Percentiles rank a stretch among this genome's conserved stretches.
phyloP scores from a whole-genome alignment of 2,329 filamentous ascomycete genomes.

The Lachnellula suecica region DNA sequence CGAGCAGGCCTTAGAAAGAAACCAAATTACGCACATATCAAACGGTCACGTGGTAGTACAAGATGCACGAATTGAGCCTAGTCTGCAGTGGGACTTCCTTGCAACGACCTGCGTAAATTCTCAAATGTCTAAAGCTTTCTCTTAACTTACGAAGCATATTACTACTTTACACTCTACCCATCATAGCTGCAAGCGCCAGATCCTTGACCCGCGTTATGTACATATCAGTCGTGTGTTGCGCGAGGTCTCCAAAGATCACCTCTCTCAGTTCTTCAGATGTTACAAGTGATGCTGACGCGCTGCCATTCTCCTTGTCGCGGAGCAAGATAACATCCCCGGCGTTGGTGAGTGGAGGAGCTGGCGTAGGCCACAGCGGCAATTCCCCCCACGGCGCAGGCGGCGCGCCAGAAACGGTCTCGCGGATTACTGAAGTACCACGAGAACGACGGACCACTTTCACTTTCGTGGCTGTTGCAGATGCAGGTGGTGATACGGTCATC shows the following conservation, averaged over 20 bases:
- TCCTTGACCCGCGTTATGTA: background rate
- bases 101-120: no score
- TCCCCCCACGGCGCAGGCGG: slow-evolving; percentile 5
- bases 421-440: background rate
- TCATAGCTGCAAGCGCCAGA: background rate
- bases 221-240: background rate
- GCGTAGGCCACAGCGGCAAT: slow-evolving; percentile 4
- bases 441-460: background rate
- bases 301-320: slow-evolving; percentile 5
- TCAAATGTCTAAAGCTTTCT: no score
- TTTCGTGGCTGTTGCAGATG: background rate
- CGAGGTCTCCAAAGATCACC: background rate
- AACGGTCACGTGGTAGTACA: no score
- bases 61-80: no score
- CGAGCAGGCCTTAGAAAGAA: no score
- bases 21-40: no score
- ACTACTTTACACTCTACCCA: no score
- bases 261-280: background rate
- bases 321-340: slow-evolving; percentile 4
- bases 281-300: slow-evolving; percentile 3
- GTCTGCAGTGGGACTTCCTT: no score
- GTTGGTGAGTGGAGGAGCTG: slow-evolving; percentile 1
- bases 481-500: background rate
- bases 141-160: no score
- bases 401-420: slow-evolving; percentile 1